Evolutionary conservation across 306 rosid species (phyloP).

Genomic region (Cicer arietinum): DNA sequence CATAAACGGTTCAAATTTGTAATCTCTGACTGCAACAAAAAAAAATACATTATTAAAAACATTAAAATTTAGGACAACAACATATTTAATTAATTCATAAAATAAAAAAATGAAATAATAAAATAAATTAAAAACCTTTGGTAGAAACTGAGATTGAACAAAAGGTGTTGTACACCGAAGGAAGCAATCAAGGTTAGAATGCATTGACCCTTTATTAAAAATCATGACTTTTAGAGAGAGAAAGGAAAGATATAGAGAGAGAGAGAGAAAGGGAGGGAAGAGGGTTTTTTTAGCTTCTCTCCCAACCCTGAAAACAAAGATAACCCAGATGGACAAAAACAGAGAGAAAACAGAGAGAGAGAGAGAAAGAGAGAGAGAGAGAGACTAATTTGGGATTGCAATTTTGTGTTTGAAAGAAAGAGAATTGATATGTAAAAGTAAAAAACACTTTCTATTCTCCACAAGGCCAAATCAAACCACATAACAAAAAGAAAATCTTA

Average conservation of each 20-base stretch:
- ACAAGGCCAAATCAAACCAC: no score
- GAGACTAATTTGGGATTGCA: constrained; percentile 52
- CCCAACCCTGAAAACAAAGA: constrained; percentile 61
- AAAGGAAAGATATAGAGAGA: constrained; percentile 13
- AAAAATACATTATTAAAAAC: neutral
- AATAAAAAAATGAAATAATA: neutral
- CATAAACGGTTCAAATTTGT: constrained; percentile 80
- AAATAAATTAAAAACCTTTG: constrained; percentile 59
- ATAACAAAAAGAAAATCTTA: no score
- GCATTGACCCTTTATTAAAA: constrained; percentile 68
- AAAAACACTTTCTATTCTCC: constrained; percentile 54
- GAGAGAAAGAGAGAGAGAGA: neutral
- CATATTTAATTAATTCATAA: neutral
- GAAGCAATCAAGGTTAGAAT: constrained; percentile 83
- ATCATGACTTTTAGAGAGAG: constrained; percentile 50
- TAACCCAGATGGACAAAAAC: constrained; percentile 38
- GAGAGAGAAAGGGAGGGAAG: constrained; percentile 38
- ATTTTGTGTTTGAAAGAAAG: constrained; percentile 40
- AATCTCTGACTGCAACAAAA: constrained; percentile 65
- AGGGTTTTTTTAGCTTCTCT: constrained; percentile 60
- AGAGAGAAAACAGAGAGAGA: constrained; percentile 35
- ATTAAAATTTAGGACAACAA: neutral
- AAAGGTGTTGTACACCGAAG: constrained; percentile 84
- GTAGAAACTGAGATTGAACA: constrained; percentile 78
- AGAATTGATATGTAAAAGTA: constrained; percentile 48